Percentiles rank a stretch among this genome's conserved stretches.
Conservation (phyloP, 2,329 filamentous ascomycete species). For the Fusarium burgessii region DNA sequence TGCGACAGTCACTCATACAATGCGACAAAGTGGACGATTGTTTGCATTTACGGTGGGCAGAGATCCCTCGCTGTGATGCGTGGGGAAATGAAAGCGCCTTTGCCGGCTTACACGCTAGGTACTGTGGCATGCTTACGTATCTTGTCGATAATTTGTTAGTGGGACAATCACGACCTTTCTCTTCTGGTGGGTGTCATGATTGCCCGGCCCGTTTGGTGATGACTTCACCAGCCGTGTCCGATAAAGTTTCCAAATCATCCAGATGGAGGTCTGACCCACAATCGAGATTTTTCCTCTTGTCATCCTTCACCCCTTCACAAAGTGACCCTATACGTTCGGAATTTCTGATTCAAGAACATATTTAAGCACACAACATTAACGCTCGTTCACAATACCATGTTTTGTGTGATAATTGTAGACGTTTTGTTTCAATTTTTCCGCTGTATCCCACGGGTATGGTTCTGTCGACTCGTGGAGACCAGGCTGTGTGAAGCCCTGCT, state of each 20-base stretch:
- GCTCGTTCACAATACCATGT: not conserved
- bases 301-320: not conserved
- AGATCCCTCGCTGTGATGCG: not conserved
- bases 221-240: conserved; percentile 21
- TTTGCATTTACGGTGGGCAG: not conserved
- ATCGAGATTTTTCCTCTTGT: not conserved
- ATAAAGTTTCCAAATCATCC: conserved; percentile 21
- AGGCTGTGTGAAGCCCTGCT: conserved; percentile 13
- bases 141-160: not conserved
- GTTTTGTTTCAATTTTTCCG: not conserved
- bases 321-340: not conserved
- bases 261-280: not conserved
- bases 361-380: not conserved
- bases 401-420: conserved; percentile 1
- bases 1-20: conserved; percentile 5
- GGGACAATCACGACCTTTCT: not conserved
- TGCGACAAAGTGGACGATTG: not conserved
- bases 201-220: conserved; percentile 17
- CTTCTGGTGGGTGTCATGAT: not conserved
- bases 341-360: not conserved
- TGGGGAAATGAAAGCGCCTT: conserved; percentile 2
- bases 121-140: not conserved
- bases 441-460: not conserved
- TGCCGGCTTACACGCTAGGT: not conserved
- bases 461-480: not conserved